A percentile compares a stretch with the other conserved stretches of the same genome.
Conservation (phyloP, 2,329 filamentous ascomycete species). For the Apiospora malaysiana region DNA sequence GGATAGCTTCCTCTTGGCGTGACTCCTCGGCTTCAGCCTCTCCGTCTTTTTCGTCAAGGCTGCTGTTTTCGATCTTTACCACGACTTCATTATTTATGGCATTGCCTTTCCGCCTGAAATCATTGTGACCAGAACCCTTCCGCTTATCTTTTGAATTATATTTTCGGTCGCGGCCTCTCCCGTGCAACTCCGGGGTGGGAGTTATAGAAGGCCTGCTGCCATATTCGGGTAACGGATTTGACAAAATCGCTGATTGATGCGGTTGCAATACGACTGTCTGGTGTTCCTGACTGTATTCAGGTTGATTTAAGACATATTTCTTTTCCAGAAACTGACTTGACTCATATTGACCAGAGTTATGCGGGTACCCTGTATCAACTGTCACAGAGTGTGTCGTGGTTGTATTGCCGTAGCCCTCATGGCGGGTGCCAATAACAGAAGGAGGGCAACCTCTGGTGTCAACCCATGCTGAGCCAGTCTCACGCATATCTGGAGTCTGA, state of each 20-base stretch:
- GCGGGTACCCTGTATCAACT: background rate
- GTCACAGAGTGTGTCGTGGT: background rate
- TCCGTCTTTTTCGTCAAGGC: slow-evolving; percentile 31
- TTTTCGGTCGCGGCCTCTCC: background rate
- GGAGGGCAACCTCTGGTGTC: background rate
- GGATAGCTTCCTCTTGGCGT: slow-evolving; percentile 38
- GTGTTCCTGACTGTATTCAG: background rate
- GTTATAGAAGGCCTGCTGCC: background rate
- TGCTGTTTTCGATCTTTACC: background rate
- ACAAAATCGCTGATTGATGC: background rate
- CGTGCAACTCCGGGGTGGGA: background rate
- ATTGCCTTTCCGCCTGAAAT: slow-evolving; percentile 24
- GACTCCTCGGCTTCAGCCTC: slow-evolving; percentile 36
- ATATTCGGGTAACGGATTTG: background rate
- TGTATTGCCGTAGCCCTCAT: background rate
- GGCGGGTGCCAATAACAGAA: background rate
- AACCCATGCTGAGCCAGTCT: background rate
- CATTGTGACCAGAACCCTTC: slow-evolving; percentile 22
- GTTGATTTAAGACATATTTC: background rate
- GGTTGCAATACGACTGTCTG: background rate
- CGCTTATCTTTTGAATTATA: background rate
- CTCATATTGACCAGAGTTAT: background rate
- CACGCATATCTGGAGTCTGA: slow-evolving; percentile 19
- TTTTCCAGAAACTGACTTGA: background rate
- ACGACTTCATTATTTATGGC: background rate